Base-by-base conservation (phyloP, 768 basidiomycete genomes). In the Phaeotremella fagi region DNA sequence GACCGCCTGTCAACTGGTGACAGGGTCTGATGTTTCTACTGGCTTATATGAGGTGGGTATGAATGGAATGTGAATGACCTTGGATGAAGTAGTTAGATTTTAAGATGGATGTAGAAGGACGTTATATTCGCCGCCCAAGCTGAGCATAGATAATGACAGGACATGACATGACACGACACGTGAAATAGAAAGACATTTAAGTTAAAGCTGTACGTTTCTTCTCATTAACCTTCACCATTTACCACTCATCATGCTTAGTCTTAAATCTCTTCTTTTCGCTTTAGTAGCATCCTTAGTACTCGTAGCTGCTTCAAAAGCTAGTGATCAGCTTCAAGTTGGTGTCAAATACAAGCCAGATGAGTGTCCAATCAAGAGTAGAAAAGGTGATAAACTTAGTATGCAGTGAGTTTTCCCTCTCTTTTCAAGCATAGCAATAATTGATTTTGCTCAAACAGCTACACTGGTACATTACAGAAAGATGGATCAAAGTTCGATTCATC, bases 401-500 rank as follows among this genome's bases (percentile, higher is more conserved):
- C 73, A 74, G 72, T 74, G 51, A 43, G 72, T 63, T 14, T 48
- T 15, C 23, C n/a, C 36, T 41, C 18, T 18, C 26, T n/a, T 45
- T 18, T 44, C 7, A 2, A 1, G 12, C 14, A 6, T 33, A 31
- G 28, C 12, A 29, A 6, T 14, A 5, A 18, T 48, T 18, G n/a
- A 35, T 28, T 29, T 23, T 24, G 12, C 42, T 20, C 16, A 27
- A 2, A 12, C 24, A 74, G 72, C 63, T 73, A 92, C 82, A 89
- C 88, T 3, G 92, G 91, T 3, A 92, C 81, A 7, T 75, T 97
- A 46, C 83, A 83, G 61, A 75, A 80, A 9, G 83, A 79, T 46
- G 90, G 90, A 6, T 80, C 80, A 54, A 86, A 91, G 71, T 97
- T 97, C 64, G 91, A 97, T 75, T 91, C 89, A 7, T 90, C 88